Evolutionary conservation across 2,329 filamentous ascomycete genomes (phyloP).

Genomic region (Hypomyces rosellus): DNA sequence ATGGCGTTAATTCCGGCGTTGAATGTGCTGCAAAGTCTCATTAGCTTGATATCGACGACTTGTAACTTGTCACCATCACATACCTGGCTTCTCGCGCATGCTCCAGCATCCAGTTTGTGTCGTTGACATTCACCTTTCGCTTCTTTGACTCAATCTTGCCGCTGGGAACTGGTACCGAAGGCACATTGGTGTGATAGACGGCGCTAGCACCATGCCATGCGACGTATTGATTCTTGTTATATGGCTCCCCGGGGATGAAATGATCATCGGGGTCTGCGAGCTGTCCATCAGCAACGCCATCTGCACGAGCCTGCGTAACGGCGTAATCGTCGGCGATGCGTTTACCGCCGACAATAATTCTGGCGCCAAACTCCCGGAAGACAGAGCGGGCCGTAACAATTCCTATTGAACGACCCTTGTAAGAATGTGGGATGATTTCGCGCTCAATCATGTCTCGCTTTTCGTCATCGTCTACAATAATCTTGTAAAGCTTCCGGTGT

Average conservation of each 20-base stretch:
- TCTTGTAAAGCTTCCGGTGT: constrained; percentile 92
- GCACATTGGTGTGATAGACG: constrained; percentile 81
- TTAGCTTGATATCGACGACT: constrained; percentile 8
- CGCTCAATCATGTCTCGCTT: constrained; percentile 95
- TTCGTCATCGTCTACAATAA: constrained; percentile 95
- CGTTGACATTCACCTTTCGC: constrained; percentile 79
- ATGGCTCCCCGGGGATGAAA: constrained; percentile 71
- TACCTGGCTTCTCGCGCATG: constrained; percentile 89
- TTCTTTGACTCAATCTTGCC: constrained; percentile 79
- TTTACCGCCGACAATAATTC: constrained; percentile 87
- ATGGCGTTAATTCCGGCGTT: constrained; percentile 67
- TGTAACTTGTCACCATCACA: constrained; percentile 9
- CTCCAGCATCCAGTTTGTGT: constrained; percentile 94
- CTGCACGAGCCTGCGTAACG: constrained; percentile 64
- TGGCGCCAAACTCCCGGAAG: constrained; percentile 91
- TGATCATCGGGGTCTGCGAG: constrained; percentile 84
- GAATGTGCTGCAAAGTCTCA: constrained; percentile 58
- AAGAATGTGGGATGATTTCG: constrained; percentile 93
- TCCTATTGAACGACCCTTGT: constrained; percentile 96
- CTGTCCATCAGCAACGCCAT: constrained; percentile 80
- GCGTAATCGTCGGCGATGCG: constrained; percentile 87
- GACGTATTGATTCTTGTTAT: constrained; percentile 98
- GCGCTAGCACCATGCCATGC: constrained; percentile 96
- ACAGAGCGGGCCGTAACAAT: constrained; percentile 95
- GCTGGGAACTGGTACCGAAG: constrained; percentile 66